phyloP scores from a whole-genome alignment of 345 rosid genomes.

The Salix caprea region DNA sequence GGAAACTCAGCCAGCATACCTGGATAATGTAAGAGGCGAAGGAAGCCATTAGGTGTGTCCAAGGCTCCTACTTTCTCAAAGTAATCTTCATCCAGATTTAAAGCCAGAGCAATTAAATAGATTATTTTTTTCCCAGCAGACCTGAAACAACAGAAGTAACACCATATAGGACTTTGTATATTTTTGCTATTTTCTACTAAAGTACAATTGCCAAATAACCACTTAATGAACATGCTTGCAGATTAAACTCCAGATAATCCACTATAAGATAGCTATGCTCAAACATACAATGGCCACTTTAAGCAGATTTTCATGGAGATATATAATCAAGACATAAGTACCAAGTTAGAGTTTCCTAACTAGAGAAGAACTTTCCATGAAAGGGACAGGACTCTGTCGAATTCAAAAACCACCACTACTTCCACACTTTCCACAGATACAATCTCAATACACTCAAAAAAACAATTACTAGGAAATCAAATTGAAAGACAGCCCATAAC shows the following conservation, averaged over 20 bases:
- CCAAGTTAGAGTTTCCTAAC: not conserved
- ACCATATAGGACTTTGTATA: not conserved
- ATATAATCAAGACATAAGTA: not conserved
- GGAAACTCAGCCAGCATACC: constrained; percentile 29
- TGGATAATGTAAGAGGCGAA: constrained; percentile 70
- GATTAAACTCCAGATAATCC: constrained; percentile 3
- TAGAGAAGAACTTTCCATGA: not conserved
- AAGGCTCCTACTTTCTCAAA: constrained; percentile 61
- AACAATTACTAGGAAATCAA: not conserved
- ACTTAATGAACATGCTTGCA: not conserved
- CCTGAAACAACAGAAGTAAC: constrained; percentile 30
- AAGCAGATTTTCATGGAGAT: not conserved
- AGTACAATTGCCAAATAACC: not conserved
- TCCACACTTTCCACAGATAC: too few species aligned
- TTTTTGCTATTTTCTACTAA: not conserved
- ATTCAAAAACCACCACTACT: not conserved
- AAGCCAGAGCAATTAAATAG: constrained; percentile 65
- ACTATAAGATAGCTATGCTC: not conserved
- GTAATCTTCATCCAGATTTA: constrained; percentile 59
- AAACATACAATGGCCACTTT: not conserved
- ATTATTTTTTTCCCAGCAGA: constrained; percentile 48
- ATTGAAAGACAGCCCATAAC: not conserved
- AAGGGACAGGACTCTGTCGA: not conserved
- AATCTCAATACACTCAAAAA: too few species aligned
- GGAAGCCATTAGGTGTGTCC: constrained; percentile 35